Evolutionary conservation across 208 protist species (phyloP).

Genomic region (Leishmania aethiopica): DNA sequence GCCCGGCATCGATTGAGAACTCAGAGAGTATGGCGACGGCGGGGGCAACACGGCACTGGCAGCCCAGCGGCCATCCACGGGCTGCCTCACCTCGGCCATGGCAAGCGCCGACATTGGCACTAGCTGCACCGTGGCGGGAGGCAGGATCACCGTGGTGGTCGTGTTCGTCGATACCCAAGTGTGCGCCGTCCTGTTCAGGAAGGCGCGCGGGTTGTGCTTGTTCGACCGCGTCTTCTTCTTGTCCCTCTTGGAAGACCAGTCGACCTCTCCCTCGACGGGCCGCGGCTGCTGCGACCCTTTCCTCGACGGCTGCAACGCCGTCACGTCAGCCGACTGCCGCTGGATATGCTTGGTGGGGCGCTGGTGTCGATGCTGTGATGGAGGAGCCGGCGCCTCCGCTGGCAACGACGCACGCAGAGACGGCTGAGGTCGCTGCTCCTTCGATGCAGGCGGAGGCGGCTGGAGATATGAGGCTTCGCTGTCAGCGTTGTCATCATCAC

Average conservation of each 20-base stretch:
- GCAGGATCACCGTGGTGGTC: conserved; percentile 50
- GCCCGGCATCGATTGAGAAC: neutral
- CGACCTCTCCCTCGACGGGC: neutral
- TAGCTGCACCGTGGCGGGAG: conserved; percentile 37
- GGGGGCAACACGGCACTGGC: neutral
- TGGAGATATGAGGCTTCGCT: neutral
- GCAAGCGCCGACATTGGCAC: conserved; percentile 7
- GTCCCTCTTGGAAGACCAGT: neutral
- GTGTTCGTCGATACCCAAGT: conserved; percentile 66
- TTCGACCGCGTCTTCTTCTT: conserved; percentile 7
- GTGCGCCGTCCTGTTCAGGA: conserved; percentile 41
- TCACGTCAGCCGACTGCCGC: neutral
- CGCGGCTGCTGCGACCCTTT: neutral
- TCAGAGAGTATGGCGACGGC: conserved; percentile 14
- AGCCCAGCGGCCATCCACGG: neutral
- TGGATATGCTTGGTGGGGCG: neutral
- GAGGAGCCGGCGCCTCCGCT: neutral
- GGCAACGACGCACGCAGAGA: neutral
- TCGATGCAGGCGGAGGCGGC: neutral
- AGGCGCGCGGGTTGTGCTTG: conserved; percentile 27
- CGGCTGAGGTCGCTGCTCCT: neutral
- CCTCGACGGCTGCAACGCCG: neutral
- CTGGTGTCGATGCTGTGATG: neutral
- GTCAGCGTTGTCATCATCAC: neutral
- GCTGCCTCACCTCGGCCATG: conserved; percentile 8